Percentiles rank a stretch among this genome's conserved stretches.
Evolutionary conservation across 139 green algal species (phyloP).

Genomic region (Desmodesmus armatus): DNA sequence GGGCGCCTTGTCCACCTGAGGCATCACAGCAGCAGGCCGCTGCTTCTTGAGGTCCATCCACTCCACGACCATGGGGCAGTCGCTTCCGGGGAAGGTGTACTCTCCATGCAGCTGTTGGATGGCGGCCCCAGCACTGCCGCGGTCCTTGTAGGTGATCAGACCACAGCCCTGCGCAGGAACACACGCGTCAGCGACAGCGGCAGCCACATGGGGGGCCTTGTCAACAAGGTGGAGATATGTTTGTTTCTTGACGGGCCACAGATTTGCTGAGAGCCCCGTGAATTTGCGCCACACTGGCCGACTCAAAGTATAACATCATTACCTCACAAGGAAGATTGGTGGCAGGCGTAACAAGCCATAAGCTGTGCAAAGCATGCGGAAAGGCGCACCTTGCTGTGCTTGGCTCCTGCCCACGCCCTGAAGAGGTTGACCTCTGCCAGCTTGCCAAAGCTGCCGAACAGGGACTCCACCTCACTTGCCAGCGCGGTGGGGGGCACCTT

Average conservation of each 20-base stretch:
- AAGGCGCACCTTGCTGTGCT: slow-evolving; percentile 34
- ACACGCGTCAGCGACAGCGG: background rate
- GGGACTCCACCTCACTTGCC: slow-evolving; percentile 21
- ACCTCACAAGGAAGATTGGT: too few species aligned
- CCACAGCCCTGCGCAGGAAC: slow-evolving; percentile 36
- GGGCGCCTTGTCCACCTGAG: background rate
- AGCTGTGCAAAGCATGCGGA: too few species aligned
- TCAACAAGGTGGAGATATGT: too few species aligned
- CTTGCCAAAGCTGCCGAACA: slow-evolving; percentile 41
- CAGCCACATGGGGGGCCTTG: too few species aligned
- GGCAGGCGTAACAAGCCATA: too few species aligned
- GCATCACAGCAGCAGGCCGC: background rate
- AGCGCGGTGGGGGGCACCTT: slow-evolving; percentile 34
- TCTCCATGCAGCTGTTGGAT: slow-evolving; percentile 39
- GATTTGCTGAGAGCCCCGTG: too few species aligned
- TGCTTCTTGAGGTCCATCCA: slow-evolving; percentile 46
- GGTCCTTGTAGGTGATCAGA: slow-evolving; percentile 20
- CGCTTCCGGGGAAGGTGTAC: slow-evolving; percentile 31
- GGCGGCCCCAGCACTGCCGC: background rate
- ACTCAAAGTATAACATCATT: too few species aligned
- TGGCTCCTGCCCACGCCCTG: slow-evolving; percentile 37
- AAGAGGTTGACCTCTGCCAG: slow-evolving; percentile 44
- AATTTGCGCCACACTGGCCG: too few species aligned
- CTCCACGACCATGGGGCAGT: slow-evolving; percentile 44
- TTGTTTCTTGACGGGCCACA: too few species aligned